These are phyloP conservation scores for Colletotrichum orbiculare DNA, from an alignment of 2,329 filamentous ascomycete genomes.

Conservation along the genomic window DNA sequence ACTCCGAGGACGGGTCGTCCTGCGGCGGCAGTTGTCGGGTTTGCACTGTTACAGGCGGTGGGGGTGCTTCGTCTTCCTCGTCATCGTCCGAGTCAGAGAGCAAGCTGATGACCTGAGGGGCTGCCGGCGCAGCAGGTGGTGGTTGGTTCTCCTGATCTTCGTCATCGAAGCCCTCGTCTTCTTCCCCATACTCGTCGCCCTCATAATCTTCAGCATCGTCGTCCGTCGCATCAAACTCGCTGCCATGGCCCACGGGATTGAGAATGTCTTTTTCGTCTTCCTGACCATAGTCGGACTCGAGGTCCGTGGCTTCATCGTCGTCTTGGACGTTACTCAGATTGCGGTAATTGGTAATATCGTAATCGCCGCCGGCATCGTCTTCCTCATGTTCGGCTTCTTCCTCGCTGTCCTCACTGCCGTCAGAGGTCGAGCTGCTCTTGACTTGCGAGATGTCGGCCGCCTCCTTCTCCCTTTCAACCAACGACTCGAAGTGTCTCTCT, in stretches of 20 bases:
- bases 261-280: conserved; percentile 30
- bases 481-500: conserved; percentile 20
- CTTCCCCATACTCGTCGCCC: conserved; percentile 36
- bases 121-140: conserved; percentile 12
- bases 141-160: conserved; percentile 27
- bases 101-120: conserved; percentile 35
- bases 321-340: conserved; percentile 38
- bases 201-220: conserved; percentile 28
- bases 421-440: neutral
- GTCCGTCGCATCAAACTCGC: conserved; percentile 33
- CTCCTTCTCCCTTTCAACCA: conserved; percentile 2
- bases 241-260: conserved; percentile 18
- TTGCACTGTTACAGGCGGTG: conserved; percentile 1
- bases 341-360: conserved; percentile 36
- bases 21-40: conserved; percentile 4
- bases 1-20: too few relatives aligned
- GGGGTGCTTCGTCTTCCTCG: conserved; percentile 16
- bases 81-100: conserved; percentile 38
- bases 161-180: conserved; percentile 33
- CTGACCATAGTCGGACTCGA: conserved; percentile 37
- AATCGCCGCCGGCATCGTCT: conserved; percentile 36
- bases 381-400: conserved; percentile 31
- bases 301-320: conserved; percentile 36
- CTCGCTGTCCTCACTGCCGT: conserved; percentile 20
- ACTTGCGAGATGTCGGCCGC: neutral